Evolutionary conservation across 2,329 filamentous ascomycete genomes (phyloP), one percentile per base, ranked within the genome.

Genomic region (Epichloe sibirici): DNA sequence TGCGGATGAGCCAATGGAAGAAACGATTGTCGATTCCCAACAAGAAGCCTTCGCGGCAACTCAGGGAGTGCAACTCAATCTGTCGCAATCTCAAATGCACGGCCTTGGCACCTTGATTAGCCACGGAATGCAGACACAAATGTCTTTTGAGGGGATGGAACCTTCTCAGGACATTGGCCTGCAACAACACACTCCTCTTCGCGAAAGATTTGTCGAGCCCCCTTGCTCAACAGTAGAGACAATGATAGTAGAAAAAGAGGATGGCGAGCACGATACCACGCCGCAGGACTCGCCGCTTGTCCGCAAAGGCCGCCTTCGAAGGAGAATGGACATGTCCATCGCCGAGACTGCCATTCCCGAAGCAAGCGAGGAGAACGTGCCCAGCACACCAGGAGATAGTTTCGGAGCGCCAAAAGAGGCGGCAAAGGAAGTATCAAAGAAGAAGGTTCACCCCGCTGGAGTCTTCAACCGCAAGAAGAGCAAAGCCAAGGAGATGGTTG

Each of bases 391-490:
- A 58, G 44, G 17, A 8, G 45, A 55, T 35, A 86, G 84, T 0
- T 94, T 93, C 64, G 74, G 78, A 52, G 68, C 84, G 38, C 81
- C 95, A 79, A 81, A 80, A 59, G 84, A 83, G 62, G 82, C 77
- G 3, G 77, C 79, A 42, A 76, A 71, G 3, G 56, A 71, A 72
- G 60, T 4, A n/a, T 3, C n/a, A n/a, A 69, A 76, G 61, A 77
- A 78, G 60, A 79, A 79, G 60, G 74, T 76, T 49, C 70, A 71
- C 5, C 62, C 63, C 8, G 63, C 66, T n/a, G 73, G 77, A 15
- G 73, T 75, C 1, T 95, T 90, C 60, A 79, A 95, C 69, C 88
- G 85, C 68, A 90, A 89, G 68, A 90, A 86, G 66, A 94, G 88
- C 70, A 84, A 87, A 64, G 91, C 90, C 0, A 90, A 83, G 62